Evolutionary conservation across 2,329 filamentous ascomycete species (phyloP), one percentile per base, ranked within the genome.

Genomic region (Pseudocercospora musae): DNA sequence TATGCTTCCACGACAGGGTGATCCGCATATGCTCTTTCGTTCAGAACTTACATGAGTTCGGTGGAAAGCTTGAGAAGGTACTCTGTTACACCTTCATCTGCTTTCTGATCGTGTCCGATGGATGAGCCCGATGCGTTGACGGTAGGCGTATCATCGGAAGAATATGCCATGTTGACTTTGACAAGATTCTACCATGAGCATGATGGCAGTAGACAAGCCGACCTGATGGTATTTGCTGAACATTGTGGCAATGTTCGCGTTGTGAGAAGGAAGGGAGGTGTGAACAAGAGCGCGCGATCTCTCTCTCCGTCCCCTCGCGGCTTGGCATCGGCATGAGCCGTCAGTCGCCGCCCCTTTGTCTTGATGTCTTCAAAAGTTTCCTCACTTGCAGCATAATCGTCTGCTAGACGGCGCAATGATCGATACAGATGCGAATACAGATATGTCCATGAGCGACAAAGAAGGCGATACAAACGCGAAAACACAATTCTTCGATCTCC

Each of bases 401-500:
- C 31, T 33, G 31, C 31, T 33, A 4, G 11, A 33, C 31, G 31
- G 31, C 31, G 15, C 31, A 10, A 33, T 33, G n/a, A 40, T 18
- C 37, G 15, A 40, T 40, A 40, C 37, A 40, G 5, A 40, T n/a
- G 18, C 9, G 13, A 15, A 1, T 15, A 2, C 20, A 48, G 44
- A 48, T 48, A 48, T 20, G 10, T 4, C 9, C 44, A 21, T 48
- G 44, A 10, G 4, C 44, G 20, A 40, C 15, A 7, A 40, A n/a
- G 37, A 40, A 40, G 15, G 15, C 37, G 37, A 40, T n/a, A 5
- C 37, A 18, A 40, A 40, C 37, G 37, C 37, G 37, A 18, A 40
- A 31, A 29, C 25, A 25, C 7, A n/a, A 13, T 68, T 68, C 62
- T 60, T 68, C 37, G 61, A 66, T 27, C 61, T 69, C 25, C 64